Percentiles rank a stretch among this genome's conserved stretches.
Conservation (phyloP, 2,329 filamentous ascomycete species). For the Colletotrichum salicis region DNA sequence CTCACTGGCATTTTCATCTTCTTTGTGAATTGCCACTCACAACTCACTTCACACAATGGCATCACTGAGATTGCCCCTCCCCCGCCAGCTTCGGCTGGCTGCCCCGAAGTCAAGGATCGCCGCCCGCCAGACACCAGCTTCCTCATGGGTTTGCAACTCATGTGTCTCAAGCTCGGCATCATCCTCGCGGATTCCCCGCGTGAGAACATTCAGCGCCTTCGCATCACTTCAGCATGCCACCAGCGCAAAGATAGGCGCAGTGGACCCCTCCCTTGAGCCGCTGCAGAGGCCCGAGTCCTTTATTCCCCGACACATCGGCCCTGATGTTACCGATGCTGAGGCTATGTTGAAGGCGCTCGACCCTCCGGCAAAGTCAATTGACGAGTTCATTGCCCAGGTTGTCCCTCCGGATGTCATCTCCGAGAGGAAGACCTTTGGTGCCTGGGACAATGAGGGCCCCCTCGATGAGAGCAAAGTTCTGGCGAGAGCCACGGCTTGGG, state of each 20-base stretch:
- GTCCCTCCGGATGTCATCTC: conserved; percentile 83
- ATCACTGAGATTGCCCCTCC: conserved; percentile 34
- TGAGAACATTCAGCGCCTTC: conserved; percentile 30
- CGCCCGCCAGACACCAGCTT: conserved; percentile 27
- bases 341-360: conserved; percentile 85
- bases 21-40: background rate
- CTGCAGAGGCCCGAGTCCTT: conserved; percentile 69
- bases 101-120: conserved; percentile 29
- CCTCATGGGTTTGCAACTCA: conserved; percentile 33
- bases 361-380: conserved; percentile 77
- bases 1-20: background rate
- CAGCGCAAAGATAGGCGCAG: conserved; percentile 15
- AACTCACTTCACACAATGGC: conserved; percentile 31
- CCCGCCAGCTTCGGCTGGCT: conserved; percentile 36
- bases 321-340: conserved; percentile 73
- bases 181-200: conserved; percentile 8
- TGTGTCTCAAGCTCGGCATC: conserved; percentile 19
- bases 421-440: conserved; percentile 67
- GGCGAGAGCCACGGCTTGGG: conserved; percentile 48
- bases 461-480: conserved; percentile 71
- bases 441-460: conserved; percentile 56
- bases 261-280: conserved; percentile 35
- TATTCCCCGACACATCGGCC: conserved; percentile 86
- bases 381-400: conserved; percentile 87
- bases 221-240: conserved; percentile 25